A percentile compares a stretch with the other conserved stretches of the same genome.
phyloP scores from a whole-genome alignment of 192 early-diverging fungal species.

The Glomus cerebriforme region DNA sequence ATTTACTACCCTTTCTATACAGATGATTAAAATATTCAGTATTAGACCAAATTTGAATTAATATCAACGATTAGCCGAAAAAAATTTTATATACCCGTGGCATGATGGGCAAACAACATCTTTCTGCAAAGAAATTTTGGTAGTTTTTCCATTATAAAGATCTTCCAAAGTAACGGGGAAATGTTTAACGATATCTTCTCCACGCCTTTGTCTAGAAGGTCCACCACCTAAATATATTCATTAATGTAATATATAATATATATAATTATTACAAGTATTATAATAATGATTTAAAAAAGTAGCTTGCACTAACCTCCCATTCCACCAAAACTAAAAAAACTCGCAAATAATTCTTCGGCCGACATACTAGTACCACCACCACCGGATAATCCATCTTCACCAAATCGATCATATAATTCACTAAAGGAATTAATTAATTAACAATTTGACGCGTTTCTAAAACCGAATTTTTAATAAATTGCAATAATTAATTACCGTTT shows the following conservation, averaged over 20 bases:
- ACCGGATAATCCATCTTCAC: conserved; percentile 82
- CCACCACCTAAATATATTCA: conserved; percentile 32
- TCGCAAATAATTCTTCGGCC: conserved; percentile 84
- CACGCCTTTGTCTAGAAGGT: conserved; percentile 43
- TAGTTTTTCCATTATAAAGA: conserved; percentile 88
- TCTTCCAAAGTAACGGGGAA: conserved; percentile 91
- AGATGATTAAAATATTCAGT: background rate
- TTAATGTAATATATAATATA: background rate
- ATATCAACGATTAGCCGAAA: conserved; percentile 34
- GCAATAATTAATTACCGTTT: conserved; percentile 41
- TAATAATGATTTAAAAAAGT: conserved; percentile 11
- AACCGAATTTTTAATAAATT: background rate
- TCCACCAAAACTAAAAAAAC: conserved; percentile 75
- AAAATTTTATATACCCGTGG: conserved; percentile 47
- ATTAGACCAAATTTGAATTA: conserved; percentile 35
- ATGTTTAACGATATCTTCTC: conserved; percentile 64
- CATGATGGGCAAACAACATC: conserved; percentile 71
- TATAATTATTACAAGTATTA: background rate
- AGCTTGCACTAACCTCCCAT: conserved; percentile 43
- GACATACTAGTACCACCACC: conserved; percentile 66
- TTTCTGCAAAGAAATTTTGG: conserved; percentile 79
- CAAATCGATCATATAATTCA: conserved; percentile 87
- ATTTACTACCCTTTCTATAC: conserved; percentile 84
- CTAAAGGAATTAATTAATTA: conserved; percentile 32
- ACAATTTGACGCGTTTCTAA: background rate